A percentile compares a stretch with the other conserved stretches of the same genome.
Evolutionary conservation across 225 moss, liverwort and hornwort genomes (phyloP).

Genomic region (Asterella californica): DNA sequence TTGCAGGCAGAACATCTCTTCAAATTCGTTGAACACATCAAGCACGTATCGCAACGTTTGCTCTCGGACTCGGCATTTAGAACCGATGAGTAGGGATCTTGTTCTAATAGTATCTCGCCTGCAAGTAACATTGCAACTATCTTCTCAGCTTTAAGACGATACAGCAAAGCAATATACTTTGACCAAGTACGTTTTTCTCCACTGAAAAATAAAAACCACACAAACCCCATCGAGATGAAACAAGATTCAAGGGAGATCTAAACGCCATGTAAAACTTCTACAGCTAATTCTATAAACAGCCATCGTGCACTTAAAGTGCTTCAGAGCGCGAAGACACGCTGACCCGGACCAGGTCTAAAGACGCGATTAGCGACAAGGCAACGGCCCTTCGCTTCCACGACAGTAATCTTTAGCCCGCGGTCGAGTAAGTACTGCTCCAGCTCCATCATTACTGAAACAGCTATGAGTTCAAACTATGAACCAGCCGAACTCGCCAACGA

Average conservation of each 20-base stretch:
- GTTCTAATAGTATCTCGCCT: constrained; percentile 66
- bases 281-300: neutral
- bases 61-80: constrained; percentile 54
- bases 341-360: constrained; percentile 28
- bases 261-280: neutral
- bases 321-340: neutral
- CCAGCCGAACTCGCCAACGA: too few species aligned
- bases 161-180: neutral
- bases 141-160: neutral
- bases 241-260: neutral
- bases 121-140: neutral
- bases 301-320: neutral
- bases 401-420: constrained; percentile 25
- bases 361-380: constrained; percentile 32
- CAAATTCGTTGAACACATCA: constrained; percentile 33
- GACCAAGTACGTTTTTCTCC: neutral
- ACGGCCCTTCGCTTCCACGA: constrained; percentile 33
- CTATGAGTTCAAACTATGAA: neutral
- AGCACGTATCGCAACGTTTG: constrained; percentile 75
- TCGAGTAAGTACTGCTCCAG: constrained; percentile 28
- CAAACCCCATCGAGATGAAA: neutral
- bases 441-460: neutral
- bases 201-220: neutral
- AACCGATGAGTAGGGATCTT: constrained; percentile 67
- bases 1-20: constrained; percentile 92